Evolutionary conservation across 176 grass and related monocot species (phyloP).

Genomic region (Tillandsia fasciculata): DNA sequence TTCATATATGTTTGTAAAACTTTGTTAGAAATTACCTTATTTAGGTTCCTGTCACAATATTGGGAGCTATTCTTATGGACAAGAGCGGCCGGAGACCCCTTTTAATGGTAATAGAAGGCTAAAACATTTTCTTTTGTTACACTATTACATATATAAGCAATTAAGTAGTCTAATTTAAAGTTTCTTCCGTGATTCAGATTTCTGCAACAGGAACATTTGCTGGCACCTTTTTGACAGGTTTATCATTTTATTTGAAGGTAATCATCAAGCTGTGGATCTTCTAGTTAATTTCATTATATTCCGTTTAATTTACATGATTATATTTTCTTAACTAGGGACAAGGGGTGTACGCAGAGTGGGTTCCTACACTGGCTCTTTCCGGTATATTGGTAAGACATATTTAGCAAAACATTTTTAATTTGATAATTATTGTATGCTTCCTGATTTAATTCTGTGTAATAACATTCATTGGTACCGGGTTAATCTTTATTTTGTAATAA

Average conservation of each 20-base stretch:
- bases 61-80: slow-evolving; percentile 71
- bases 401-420: neutral
- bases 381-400: slow-evolving; percentile 52
- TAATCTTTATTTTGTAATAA: too few species aligned
- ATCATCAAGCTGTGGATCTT: slow-evolving; percentile 5
- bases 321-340: slow-evolving; percentile 35
- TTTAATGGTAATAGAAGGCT: slow-evolving; percentile 46
- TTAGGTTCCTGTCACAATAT: slow-evolving; percentile 67
- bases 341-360: slow-evolving; percentile 36
- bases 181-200: slow-evolving; percentile 32
- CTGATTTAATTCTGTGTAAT: too few species aligned
- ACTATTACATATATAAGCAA: neutral
- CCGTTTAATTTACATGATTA: slow-evolving; percentile 16
- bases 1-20: slow-evolving; percentile 28
- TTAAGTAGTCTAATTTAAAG: neutral
- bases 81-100: slow-evolving; percentile 63
- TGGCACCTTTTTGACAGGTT: slow-evolving; percentile 49
- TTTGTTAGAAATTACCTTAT: neutral
- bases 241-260: slow-evolving; percentile 77
- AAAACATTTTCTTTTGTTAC: neutral
- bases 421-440: too few species aligned
- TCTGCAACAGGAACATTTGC: slow-evolving; percentile 65
- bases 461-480: too few species aligned
- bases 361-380: slow-evolving; percentile 49
- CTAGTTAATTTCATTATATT: slow-evolving; percentile 2